Conservation (phyloP, 345 rosid species). For the Brassica napus region DNA sequence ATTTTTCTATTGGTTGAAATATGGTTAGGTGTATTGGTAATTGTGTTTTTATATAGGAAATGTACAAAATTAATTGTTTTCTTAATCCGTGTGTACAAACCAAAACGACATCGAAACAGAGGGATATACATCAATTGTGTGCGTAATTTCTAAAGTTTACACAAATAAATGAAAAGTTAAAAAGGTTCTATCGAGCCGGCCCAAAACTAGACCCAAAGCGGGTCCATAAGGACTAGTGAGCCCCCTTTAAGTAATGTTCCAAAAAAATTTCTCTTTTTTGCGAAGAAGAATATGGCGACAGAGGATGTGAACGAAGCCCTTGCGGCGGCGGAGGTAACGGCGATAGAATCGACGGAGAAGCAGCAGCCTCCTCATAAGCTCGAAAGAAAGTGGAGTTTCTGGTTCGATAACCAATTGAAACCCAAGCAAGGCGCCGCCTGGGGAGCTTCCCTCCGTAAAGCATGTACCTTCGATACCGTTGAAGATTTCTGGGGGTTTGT, state of each 20-base stretch:
- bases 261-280: not conserved
- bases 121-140: not conserved
- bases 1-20: no score
- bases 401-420: conserved; percentile 86
- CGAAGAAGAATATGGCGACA: conserved; percentile 46
- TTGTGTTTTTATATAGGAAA: no score
- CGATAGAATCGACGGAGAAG: conserved; percentile 28
- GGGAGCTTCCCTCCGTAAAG: conserved; percentile 79
- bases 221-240: not conserved
- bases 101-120: no score
- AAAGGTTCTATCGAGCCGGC: not conserved
- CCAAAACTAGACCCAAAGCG: not conserved
- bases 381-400: conserved; percentile 87
- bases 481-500: conserved; percentile 95
- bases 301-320: conserved; percentile 46
- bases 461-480: conserved; percentile 82
- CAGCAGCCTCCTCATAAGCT: conserved; percentile 56
- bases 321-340: conserved; percentile 32
- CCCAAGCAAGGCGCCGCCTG: conserved; percentile 81
- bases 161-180: not conserved
- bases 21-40: no score
- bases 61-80: no score
- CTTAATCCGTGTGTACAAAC: no score
- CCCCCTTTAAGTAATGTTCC: not conserved
- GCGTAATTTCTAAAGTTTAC: not conserved